phyloP scores from a whole-genome alignment of 805 yeast species.

The Saturnispora kantuleensis region DNA sequence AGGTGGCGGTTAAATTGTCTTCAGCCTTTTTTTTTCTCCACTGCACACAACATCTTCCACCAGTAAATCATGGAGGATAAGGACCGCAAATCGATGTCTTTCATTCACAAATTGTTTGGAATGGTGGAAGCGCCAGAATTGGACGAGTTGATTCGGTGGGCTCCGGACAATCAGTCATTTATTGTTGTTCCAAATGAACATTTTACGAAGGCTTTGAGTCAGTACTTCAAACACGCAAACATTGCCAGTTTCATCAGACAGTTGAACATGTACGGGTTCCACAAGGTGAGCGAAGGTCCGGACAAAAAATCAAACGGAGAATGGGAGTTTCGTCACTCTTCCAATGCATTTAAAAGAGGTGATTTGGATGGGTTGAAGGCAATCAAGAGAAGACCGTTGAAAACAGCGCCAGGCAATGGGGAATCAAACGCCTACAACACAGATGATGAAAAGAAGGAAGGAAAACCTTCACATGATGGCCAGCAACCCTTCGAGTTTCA shows the following conservation, averaged over 20 bases:
- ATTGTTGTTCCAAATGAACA: slow-evolving; percentile 78
- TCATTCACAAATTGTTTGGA: slow-evolving; percentile 82
- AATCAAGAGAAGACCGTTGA: slow-evolving; percentile 65
- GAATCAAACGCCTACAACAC: neutral
- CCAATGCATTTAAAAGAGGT: slow-evolving; percentile 71
- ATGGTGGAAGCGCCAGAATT: slow-evolving; percentile 77
- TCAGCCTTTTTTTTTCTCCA: no score
- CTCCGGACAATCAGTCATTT: slow-evolving; percentile 54
- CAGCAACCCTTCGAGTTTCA: slow-evolving; percentile 3
- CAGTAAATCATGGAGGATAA: slow-evolving; percentile 2
- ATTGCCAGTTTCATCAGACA: slow-evolving; percentile 74
- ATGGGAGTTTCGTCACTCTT: slow-evolving; percentile 89
- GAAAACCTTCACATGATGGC: neutral
- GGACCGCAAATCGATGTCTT: slow-evolving; percentile 21
- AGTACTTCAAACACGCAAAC: slow-evolving; percentile 72
- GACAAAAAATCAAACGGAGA: slow-evolving; percentile 7
- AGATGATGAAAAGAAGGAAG: neutral
- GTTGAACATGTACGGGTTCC: slow-evolving; percentile 75
- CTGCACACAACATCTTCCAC: no score
- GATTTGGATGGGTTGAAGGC: slow-evolving; percentile 61
- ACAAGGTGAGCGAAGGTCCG: slow-evolving; percentile 45
- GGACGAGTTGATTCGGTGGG: slow-evolving; percentile 81
- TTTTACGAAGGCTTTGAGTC: slow-evolving; percentile 61
- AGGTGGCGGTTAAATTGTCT: neutral
- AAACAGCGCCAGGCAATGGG: neutral